Base-by-base conservation (phyloP, 1,284 basidiomycete genomes). In the Sporisorium exsertum region DNA sequence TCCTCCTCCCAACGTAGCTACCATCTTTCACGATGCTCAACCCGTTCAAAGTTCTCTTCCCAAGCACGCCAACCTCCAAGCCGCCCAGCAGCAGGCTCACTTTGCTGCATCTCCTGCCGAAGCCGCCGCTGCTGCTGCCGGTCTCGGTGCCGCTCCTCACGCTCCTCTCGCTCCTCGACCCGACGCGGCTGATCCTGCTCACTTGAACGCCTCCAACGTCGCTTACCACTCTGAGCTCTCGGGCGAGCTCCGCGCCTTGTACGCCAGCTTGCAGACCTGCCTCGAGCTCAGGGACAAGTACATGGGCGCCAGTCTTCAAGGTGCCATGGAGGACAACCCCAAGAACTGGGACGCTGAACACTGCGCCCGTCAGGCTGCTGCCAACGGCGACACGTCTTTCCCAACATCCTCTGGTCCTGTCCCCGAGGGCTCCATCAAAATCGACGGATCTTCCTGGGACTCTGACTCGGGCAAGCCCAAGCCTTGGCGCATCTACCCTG, bases 311-410 rank as follows among this genome's bases (percentile, higher is more conserved):
- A 79, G 76, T 46, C 72, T 81, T n/a, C 84, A 85, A 60, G 74
- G 67, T n/a, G 49, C 66, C 35, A 71, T 79, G 53, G 79, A 83
- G 46, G 84, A 84, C 64, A 85, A 85, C 53, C 84, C 84, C 1
- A 85, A 84, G 70, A 84, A 85, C 42, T 85, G 84, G 84, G 84
- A 85, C 52, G 84, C 84, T 12, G 83, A 85, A 51, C 73, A 81
- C 54, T 84, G 81, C 45, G 77, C 73, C 16, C 66, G 74, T 50
- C 46, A 72, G 22, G 73, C 62, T 33, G 45, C 62, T 22, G 47
- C 47, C 26, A 32, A 26, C 6, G 67, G 58, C 27, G 61, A 65
- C 5, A 29, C 50, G 26, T 10, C 56, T 32, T 27, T 45, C 0
- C 57, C 51, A 29, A 29, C 51, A 7, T 8, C 56, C 16, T 52